A percentile compares a stretch with the other conserved stretches of the same genome.
Evolutionary conservation across 768 basidiomycete genomes (phyloP).

Genomic region (Termitomyces sp.): DNA sequence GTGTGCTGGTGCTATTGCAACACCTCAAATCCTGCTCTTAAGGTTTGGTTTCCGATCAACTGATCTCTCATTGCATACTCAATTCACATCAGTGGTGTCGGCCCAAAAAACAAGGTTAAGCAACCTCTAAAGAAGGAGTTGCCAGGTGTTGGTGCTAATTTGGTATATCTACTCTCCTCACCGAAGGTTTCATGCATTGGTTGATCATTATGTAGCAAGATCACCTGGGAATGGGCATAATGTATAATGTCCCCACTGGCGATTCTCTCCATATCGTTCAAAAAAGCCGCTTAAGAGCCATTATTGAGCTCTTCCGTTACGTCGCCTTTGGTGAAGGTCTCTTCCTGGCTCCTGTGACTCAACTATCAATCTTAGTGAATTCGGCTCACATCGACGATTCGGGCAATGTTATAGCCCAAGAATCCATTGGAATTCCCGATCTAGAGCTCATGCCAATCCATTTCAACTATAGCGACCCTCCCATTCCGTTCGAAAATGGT

Average conservation of each 20-base stretch:
- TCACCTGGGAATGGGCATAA: slow-evolving; percentile 30
- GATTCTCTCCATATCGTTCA: slow-evolving; percentile 28
- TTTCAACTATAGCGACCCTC: slow-evolving; percentile 8
- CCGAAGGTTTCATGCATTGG: too few species aligned
- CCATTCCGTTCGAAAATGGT: slow-evolving; percentile 14
- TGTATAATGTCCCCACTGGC: slow-evolving; percentile 26
- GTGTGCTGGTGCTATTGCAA: slow-evolving; percentile 36
- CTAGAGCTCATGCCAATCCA: slow-evolving; percentile 31
- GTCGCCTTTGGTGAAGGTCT: slow-evolving; percentile 29
- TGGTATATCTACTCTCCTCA: too few species aligned
- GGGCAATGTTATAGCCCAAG: not conserved
- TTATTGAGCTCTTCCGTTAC: slow-evolving; percentile 30
- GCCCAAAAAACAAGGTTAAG: slow-evolving; percentile 30
- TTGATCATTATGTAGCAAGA: slow-evolving; percentile 26
- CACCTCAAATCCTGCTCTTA: slow-evolving; percentile 37
- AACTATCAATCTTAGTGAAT: slow-evolving; percentile 1
- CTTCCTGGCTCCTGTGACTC: slow-evolving; percentile 13
- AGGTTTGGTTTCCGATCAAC: too few species aligned
- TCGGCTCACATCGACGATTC: slow-evolving; percentile 3
- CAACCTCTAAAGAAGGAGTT: slow-evolving; percentile 23
- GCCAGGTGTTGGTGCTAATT: slow-evolving; percentile 28
- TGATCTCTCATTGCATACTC: not conserved
- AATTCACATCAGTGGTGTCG: slow-evolving; percentile 32
- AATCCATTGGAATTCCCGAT: slow-evolving; percentile 27
- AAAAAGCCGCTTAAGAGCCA: slow-evolving; percentile 19